These are phyloP conservation scores for Saturnispora ahearnii DNA, from an alignment of 805 yeast genomes.

Conservation along the genomic window DNA sequence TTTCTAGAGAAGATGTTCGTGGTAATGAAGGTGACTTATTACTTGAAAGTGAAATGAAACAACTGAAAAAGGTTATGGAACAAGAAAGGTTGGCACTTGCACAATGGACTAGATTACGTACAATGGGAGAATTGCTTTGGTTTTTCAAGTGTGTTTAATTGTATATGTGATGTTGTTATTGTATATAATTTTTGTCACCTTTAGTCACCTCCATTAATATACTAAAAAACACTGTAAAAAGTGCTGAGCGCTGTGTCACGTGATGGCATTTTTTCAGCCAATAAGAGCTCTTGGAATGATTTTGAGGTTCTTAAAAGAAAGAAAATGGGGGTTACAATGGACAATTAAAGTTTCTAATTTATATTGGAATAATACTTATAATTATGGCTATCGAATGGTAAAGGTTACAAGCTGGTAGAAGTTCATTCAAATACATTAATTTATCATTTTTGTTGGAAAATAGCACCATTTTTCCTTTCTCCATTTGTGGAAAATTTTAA, in stretches of 20 bases:
- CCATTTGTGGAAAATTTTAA: too few species aligned
- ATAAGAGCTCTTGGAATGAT: conserved; percentile 3
- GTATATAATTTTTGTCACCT: too few species aligned
- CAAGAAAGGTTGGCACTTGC: conserved; percentile 48
- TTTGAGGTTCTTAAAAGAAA: neutral
- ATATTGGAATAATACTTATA: neutral
- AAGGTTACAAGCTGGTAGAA: too few species aligned
- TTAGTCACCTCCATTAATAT: too few species aligned
- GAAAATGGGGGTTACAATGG: too few species aligned
- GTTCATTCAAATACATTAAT: too few species aligned
- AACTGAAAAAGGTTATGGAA: conserved; percentile 51
- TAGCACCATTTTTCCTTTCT: too few species aligned
- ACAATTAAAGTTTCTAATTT: neutral
- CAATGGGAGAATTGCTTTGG: conserved; percentile 49
- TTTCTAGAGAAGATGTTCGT: conserved; percentile 82
- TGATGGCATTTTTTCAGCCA: conserved; percentile 1
- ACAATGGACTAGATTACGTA: conserved; percentile 45
- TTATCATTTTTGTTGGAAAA: too few species aligned
- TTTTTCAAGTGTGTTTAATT: conserved; percentile 18
- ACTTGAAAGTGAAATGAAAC: conserved; percentile 65
- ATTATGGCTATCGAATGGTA: neutral
- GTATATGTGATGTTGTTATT: too few species aligned
- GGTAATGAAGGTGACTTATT: conserved; percentile 71
- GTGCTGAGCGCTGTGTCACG: conserved; percentile 6
- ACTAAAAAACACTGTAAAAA: neutral